Evolutionary conservation across 2,329 filamentous ascomycete genomes (phyloP).

Genomic region (Colletotrichum limetticola): DNA sequence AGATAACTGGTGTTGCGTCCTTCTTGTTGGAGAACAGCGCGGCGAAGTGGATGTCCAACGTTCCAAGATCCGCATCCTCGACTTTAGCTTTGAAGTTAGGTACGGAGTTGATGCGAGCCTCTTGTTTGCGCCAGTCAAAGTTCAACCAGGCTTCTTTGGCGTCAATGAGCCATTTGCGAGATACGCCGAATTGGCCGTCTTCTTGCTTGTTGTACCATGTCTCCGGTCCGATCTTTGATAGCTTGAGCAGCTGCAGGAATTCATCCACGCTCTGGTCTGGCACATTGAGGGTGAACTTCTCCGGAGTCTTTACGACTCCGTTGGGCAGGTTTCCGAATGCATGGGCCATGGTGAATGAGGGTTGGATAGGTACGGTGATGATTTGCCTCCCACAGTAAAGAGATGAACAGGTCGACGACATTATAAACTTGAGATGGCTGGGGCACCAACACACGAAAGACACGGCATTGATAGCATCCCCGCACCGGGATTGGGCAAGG

Average conservation of each 20-base stretch:
- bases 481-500: neutral
- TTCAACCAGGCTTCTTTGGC: constrained; percentile 55
- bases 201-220: constrained; percentile 60
- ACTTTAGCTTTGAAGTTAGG: constrained; percentile 58
- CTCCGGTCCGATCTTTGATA: constrained; percentile 58
- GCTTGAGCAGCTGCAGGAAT: constrained; percentile 56
- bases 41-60: constrained; percentile 61
- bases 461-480: neutral
- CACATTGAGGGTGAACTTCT: constrained; percentile 52
- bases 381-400: neutral
- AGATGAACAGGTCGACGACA: neutral
- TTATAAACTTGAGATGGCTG: neutral
- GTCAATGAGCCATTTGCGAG: constrained; percentile 55
- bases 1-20: constrained; percentile 60
- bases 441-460: neutral
- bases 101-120: constrained; percentile 55
- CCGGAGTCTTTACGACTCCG: constrained; percentile 10
- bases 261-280: constrained; percentile 55
- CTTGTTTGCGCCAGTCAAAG: constrained; percentile 58
- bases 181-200: constrained; percentile 55
- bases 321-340: constrained; percentile 12
- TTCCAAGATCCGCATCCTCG: constrained; percentile 45
- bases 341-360: constrained; percentile 7
- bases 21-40: constrained; percentile 62
- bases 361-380: too few species aligned